Percentiles rank a stretch among this genome's conserved stretches.
These are phyloP conservation scores for Tolypocladium ovalisporum DNA, from an alignment of 2,329 filamentous ascomycete species.

Conservation along the genomic window DNA sequence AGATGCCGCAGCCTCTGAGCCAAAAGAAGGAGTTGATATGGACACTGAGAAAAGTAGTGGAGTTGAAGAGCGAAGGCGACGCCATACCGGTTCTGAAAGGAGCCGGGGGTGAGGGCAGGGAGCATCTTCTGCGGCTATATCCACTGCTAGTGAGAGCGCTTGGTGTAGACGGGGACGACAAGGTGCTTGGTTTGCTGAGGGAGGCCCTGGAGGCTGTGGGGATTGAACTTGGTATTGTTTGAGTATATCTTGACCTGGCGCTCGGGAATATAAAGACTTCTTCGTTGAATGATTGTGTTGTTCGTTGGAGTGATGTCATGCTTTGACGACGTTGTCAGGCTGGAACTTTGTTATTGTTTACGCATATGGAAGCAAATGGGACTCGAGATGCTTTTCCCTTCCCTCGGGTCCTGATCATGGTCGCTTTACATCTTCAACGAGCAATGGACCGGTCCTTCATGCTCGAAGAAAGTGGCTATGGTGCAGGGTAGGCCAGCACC, in stretches of 20 bases:
- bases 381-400: too few species aligned
- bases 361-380: too few species aligned
- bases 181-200: constrained; percentile 45
- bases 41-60: constrained; percentile 55
- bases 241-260: background rate
- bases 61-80: constrained; percentile 56
- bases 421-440: too few species aligned
- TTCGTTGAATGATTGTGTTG: background rate
- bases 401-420: too few species aligned
- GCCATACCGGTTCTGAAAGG: constrained; percentile 49
- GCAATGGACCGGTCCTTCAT: too few species aligned
- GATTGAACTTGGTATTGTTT: constrained; percentile 27
- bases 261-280: too few species aligned
- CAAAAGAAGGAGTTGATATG: constrained; percentile 71
- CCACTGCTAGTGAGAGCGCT: constrained; percentile 60
- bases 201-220: constrained; percentile 54
- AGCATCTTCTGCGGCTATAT: constrained; percentile 73
- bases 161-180: constrained; percentile 45
- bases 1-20: constrained; percentile 76
- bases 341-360: too few species aligned
- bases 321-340: too few species aligned
- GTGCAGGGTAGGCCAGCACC: background rate
- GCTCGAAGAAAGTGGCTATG: background rate
- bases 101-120: constrained; percentile 48
- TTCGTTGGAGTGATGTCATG: too few species aligned